Conservation (phyloP, 257 asterid genomes). For the Craterostigma plantagineum region DNA sequence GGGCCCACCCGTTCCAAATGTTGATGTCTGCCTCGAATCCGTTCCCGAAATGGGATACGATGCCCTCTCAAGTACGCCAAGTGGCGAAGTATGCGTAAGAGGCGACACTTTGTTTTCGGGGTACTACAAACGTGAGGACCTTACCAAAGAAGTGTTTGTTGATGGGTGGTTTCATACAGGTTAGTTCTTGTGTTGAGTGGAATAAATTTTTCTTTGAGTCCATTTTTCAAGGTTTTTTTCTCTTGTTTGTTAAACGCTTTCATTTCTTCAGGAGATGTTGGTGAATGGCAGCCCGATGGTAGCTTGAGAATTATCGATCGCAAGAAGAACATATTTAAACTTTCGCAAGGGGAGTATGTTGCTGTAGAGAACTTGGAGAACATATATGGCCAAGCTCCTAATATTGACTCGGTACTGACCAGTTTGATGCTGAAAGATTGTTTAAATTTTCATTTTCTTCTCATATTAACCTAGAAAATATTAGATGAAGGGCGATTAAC, state of each 20-base stretch:
- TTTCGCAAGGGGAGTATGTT: slow-evolving; percentile 97
- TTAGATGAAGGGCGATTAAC: too few relatives aligned
- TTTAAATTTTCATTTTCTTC: not conserved
- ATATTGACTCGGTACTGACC: slow-evolving; percentile 65
- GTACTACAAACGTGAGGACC: slow-evolving; percentile 82
- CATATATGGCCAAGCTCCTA: slow-evolving; percentile 39
- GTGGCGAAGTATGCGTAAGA: slow-evolving; percentile 87
- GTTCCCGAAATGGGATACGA: slow-evolving; percentile 96
- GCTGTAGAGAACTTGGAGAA: slow-evolving; percentile 96
- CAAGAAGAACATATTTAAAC: slow-evolving; percentile 90
- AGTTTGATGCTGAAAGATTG: too few relatives aligned
- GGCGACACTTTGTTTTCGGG: slow-evolving; percentile 83
- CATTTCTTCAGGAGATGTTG: slow-evolving; percentile 56
- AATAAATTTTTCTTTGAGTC: too few relatives aligned
- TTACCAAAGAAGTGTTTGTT: slow-evolving; percentile 64
- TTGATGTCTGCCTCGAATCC: slow-evolving; percentile 84
- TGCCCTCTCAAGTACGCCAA: slow-evolving; percentile 59
- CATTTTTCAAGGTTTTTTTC: too few relatives aligned
- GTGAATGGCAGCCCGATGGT: slow-evolving; percentile 89
- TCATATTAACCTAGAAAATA: too few relatives aligned
- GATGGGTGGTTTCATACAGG: slow-evolving; percentile 99
- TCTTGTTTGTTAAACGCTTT: slow-evolving; percentile 1
- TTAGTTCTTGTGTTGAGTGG: slow-evolving; percentile 9
- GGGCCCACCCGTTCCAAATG: slow-evolving; percentile 95
- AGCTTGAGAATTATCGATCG: slow-evolving; percentile 86